Evolutionary conservation across 768 basidiomycete genomes (phyloP).

Genomic region (Amanita subjunquillea): DNA sequence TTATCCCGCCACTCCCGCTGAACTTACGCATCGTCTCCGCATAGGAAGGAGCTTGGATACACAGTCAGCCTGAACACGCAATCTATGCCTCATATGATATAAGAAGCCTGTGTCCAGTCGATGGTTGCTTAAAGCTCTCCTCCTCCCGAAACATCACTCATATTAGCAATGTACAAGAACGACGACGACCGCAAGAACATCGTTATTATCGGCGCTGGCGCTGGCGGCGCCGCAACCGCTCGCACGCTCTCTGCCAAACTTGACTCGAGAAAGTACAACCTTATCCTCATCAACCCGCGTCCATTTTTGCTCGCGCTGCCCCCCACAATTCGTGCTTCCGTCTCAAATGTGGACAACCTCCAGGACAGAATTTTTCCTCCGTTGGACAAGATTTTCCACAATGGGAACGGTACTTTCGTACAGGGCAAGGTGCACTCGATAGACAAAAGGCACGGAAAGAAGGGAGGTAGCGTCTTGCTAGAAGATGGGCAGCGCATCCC

Average conservation of each 20-base stretch:
- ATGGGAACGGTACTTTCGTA: slow-evolving; percentile 31
- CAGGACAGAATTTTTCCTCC: slow-evolving; percentile 26
- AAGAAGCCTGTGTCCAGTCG: neutral
- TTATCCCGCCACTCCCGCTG: too few species aligned
- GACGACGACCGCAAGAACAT: slow-evolving; percentile 16
- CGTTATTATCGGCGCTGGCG: slow-evolving; percentile 47
- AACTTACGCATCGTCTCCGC: too few species aligned
- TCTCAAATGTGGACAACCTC: slow-evolving; percentile 25
- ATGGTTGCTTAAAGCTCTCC: too few species aligned
- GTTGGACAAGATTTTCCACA: slow-evolving; percentile 33
- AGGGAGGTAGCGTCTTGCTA: slow-evolving; percentile 34
- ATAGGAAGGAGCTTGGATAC: too few species aligned
- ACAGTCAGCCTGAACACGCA: too few species aligned
- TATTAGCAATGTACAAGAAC: slow-evolving; percentile 3
- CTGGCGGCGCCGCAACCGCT: slow-evolving; percentile 30
- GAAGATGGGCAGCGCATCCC: slow-evolving; percentile 30
- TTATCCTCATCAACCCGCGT: slow-evolving; percentile 41
- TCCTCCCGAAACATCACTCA: too few species aligned
- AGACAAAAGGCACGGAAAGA: slow-evolving; percentile 12
- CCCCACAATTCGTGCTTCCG: slow-evolving; percentile 37
- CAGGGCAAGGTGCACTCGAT: slow-evolving; percentile 21
- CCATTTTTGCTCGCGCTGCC: slow-evolving; percentile 38
- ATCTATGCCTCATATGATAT: neutral
- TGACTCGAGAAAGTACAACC: slow-evolving; percentile 29
- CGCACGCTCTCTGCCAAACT: slow-evolving; percentile 36